Conservation (phyloP, 179 eudicot genomes). For the Camellia oleifera region DNA sequence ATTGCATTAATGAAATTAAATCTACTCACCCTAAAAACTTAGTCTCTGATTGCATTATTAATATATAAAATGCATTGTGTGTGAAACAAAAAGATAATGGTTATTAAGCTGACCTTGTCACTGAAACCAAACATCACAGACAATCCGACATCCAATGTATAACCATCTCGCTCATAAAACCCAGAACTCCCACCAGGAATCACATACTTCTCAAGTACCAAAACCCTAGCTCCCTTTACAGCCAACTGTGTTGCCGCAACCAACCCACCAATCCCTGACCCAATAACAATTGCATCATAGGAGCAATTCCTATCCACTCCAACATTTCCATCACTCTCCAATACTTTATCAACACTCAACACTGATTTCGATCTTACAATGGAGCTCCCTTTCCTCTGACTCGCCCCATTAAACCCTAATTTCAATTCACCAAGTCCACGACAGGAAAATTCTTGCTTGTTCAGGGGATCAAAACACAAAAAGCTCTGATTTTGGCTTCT, state of each 20-base stretch:
- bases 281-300: conserved; percentile 92
- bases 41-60: background rate
- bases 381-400: conserved; percentile 18
- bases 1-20: background rate
- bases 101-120: conserved; percentile 57
- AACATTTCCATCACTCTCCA: conserved; percentile 34
- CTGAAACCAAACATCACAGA: conserved; percentile 99
- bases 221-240: conserved; percentile 92
- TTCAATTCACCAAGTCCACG: conserved; percentile 10
- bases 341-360: conserved; percentile 39
- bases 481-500: conserved; percentile 20
- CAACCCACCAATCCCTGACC: conserved; percentile 96
- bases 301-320: conserved; percentile 15
- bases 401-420: conserved; percentile 18
- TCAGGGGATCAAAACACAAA: conserved; percentile 16
- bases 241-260: conserved; percentile 98
- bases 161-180: conserved; percentile 89
- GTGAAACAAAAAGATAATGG: background rate
- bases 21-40: background rate
- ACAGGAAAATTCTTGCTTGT: conserved; percentile 14
- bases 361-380: conserved; percentile 39
- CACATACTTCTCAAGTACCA: conserved; percentile 95
- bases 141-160: conserved; percentile 93
- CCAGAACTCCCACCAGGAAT: conserved; percentile 99
- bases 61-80: background rate